Evolutionary conservation across 164 flowering plant genomes (phyloP).

Genomic region (Liquidambar formosana): DNA sequence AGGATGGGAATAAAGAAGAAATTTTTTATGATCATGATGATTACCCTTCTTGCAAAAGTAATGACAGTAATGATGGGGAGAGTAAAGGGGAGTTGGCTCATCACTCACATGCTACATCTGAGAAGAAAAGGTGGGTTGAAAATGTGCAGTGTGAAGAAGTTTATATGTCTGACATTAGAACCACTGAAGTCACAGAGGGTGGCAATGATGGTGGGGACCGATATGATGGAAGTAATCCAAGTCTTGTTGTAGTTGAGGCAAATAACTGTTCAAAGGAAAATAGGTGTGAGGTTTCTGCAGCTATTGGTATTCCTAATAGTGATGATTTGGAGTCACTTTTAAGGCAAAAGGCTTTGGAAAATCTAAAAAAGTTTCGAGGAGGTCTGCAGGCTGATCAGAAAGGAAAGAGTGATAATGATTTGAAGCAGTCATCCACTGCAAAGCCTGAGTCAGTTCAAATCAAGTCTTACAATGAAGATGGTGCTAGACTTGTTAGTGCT

Average conservation of each 20-base stretch:
- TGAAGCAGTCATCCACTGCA: conserved; percentile 17
- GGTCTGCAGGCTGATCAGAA: conserved; percentile 22
- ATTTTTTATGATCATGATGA: conserved; percentile 55
- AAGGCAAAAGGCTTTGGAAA: conserved; percentile 84
- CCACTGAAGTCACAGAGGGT: neutral
- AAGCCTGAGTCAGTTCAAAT: conserved; percentile 8
- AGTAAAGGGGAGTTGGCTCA: conserved; percentile 32
- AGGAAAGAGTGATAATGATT: conserved; percentile 18
- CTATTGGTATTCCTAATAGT: conserved; percentile 21
- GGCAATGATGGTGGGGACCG: conserved; percentile 14
- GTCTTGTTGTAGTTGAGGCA: conserved; percentile 9
- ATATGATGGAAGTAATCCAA: conserved; percentile 16
- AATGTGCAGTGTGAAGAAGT: conserved; percentile 24
- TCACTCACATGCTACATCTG: conserved; percentile 16
- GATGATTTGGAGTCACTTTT: conserved; percentile 63
- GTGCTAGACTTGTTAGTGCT: conserved; percentile 7
- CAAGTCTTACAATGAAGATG: conserved; percentile 13
- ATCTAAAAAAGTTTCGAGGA: conserved; percentile 63
- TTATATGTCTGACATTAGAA: conserved; percentile 10
- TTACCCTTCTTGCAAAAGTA: conserved; percentile 60
- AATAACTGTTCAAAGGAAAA: conserved; percentile 9
- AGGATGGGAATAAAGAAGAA: conserved; percentile 47
- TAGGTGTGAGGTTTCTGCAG: conserved; percentile 24
- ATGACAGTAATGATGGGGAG: conserved; percentile 55
- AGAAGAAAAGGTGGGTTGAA: conserved; percentile 23